Evolutionary conservation across 108 stramenopile species (phyloP), one percentile per base, ranked within the genome.

Genomic region (Nitzschia sp.): DNA sequence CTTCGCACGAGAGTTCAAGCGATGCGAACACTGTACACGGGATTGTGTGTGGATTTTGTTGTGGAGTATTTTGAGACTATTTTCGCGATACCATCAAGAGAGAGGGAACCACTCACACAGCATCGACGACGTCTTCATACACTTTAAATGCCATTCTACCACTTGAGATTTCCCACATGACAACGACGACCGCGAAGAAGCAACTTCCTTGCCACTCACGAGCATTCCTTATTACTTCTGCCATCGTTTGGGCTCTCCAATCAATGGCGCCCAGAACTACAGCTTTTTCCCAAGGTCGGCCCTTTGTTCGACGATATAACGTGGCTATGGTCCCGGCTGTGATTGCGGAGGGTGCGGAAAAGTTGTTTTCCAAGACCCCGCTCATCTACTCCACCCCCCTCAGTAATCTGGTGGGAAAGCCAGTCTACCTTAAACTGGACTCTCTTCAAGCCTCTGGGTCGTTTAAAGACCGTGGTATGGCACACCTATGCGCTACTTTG

Each of bases 401-500:
- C 19, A 83, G 87, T 26, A 27, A 59, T 27, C 29, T 75, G 33
- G 75, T 70, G 2, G 71, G 68, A 24, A 78, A 82, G n/a, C 73
- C 72, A 3, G 89, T 95, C 57, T 91, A 85, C 58, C 49, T 91
- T 48, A 93, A 93, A 78, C 36, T 93, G 46, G 90, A 95, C 65
- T 51, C 74, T 27, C 62, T 90, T 29, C 90, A 95, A 70, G 53
- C 80, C 8, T 82, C 85, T 9, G 88, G 89, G 11, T 76, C 76
- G 25, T 95, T 88, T 79, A 91, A 92, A 66, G 89, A 86, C 47
- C 79, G 92, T 0, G 92, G 92, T 25, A 95, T 95, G 87, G 88
- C 86, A 0, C 85, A 90, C 60, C 64, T 93, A 21, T 90, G 89
- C 51, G 53, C 66, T 1, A 78, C 85, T 5, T 76, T 85, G 27